Evolutionary conservation across 2,329 filamentous ascomycete genomes (phyloP), one percentile per base, ranked within the genome.

Genomic region (Clonostachys byssicola): DNA sequence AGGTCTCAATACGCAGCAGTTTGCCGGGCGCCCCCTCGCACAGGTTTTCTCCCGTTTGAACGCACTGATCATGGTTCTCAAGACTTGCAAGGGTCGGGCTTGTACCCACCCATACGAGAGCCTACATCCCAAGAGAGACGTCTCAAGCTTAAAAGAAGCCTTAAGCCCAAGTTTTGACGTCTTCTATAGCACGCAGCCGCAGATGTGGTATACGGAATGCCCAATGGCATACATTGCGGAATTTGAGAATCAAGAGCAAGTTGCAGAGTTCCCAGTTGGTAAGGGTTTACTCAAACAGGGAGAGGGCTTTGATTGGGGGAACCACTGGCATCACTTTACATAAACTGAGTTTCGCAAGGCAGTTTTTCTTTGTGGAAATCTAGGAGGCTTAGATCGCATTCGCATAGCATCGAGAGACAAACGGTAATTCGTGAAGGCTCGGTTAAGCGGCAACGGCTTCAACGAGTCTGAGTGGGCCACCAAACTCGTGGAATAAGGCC

Each of bases 1-100:
- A 10, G 9, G 23, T 30, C 4, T 9, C 23, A 9, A 30, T 30
- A 30, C 23, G 23, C 23, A 10, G 6, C 23, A 30, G 33, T 38
- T 39, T 18, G 14, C 36, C 36, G 17, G 36, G 36, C 14, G 14
- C 10, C 36, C 17, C 63, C 80, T 3, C 34, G 46, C 44, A 12
- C 47, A 52, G 2, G 9, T 54, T 18, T 41, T 40, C n/a, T n/a
- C 17, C 16, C 73, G 78, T 6, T 68, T 85, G 1, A 80, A 85
- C 52, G 68, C 80, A 2, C 67, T 85, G 3, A 65, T 83, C 14
- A 67, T 84, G 44, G 77, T 83, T 2, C 70, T 80, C 42, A 85
- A 85, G 65, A 77, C 77, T 3, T 85, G 81, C 64, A 74, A 76
- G 56, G 74, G 69, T 4, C 53, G 62, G 5, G 67, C 70, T 0